A percentile compares a stretch with the other conserved stretches of the same genome.
Evolutionary conservation across 1,284 basidiomycete species (phyloP).

Genomic region (Marasmius fiardii): DNA sequence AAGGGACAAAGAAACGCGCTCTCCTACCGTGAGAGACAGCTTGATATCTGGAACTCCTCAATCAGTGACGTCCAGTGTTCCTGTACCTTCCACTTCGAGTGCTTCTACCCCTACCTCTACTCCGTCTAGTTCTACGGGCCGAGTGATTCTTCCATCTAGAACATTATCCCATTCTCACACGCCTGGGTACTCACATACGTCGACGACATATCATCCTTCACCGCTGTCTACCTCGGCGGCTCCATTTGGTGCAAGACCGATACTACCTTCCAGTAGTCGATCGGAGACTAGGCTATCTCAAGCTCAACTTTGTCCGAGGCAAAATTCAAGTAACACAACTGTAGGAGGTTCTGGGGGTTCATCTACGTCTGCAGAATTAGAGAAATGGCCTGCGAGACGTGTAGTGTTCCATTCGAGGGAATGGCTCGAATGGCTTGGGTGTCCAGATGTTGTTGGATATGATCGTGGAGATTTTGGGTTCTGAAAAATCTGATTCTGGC

Average conservation of each 20-base stretch:
- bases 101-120: neutral
- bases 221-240: neutral
- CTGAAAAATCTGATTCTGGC: no score
- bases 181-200: slow-evolving; percentile 4
- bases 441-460: slow-evolving; percentile 32
- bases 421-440: slow-evolving; percentile 61
- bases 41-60: neutral
- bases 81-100: neutral
- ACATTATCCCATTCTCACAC: slow-evolving; percentile 1
- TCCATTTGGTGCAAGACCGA: neutral
- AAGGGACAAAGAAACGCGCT: slow-evolving; percentile 7
- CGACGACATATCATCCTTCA: neutral
- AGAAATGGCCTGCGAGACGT: slow-evolving; percentile 53
- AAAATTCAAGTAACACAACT: neutral
- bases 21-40: neutral
- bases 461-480: slow-evolving; percentile 10
- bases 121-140: neutral
- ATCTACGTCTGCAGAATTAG: slow-evolving; percentile 30
- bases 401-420: slow-evolving; percentile 49
- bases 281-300: neutral
- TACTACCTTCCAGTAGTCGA: neutral
- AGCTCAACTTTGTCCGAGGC: neutral
- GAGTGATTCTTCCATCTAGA: neutral
- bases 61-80: neutral
- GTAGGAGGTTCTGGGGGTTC: neutral